A percentile compares a stretch with the other conserved stretches of the same genome.
Evolutionary conservation across 257 asterid genomes (phyloP).

Genomic region (Nicotiana sylvestris): DNA sequence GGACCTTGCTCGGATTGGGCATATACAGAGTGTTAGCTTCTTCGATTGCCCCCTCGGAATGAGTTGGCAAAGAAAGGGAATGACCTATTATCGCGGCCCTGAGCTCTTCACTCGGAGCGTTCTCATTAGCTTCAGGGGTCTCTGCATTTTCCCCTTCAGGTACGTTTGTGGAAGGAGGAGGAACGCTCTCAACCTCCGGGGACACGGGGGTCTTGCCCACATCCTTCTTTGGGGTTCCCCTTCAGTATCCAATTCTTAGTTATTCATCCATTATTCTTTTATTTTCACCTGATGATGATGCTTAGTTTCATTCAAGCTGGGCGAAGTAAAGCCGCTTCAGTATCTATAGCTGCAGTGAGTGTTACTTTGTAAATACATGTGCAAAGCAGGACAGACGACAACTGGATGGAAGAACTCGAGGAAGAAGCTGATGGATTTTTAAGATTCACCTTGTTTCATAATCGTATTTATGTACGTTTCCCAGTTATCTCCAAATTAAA

Average conservation of each 20-base stretch:
- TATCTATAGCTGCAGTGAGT: neutral
- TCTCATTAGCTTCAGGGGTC: no score
- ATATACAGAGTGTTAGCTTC: no score
- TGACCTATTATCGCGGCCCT: no score
- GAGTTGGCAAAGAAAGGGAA: no score
- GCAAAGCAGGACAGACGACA: neutral
- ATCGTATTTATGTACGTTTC: neutral
- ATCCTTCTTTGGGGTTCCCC: no score
- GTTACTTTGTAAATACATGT: neutral
- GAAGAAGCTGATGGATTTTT: neutral
- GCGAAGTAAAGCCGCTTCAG: neutral
- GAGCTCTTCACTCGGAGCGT: no score
- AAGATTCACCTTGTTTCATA: neutral
- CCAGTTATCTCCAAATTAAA: neutral
- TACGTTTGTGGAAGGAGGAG: no score
- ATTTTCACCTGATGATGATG: constrained; percentile 36
- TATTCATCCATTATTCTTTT: constrained; percentile 75
- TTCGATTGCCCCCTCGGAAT: no score
- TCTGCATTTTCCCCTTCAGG: no score
- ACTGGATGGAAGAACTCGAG: neutral
- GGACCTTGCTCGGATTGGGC: no score
- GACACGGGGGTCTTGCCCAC: no score
- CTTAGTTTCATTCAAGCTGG: neutral
- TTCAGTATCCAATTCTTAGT: constrained; percentile 83
- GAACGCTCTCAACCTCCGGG: no score